Base-by-base conservation (phyloP, 139 green algal species). In the Chlamydomonas applanata region DNA sequence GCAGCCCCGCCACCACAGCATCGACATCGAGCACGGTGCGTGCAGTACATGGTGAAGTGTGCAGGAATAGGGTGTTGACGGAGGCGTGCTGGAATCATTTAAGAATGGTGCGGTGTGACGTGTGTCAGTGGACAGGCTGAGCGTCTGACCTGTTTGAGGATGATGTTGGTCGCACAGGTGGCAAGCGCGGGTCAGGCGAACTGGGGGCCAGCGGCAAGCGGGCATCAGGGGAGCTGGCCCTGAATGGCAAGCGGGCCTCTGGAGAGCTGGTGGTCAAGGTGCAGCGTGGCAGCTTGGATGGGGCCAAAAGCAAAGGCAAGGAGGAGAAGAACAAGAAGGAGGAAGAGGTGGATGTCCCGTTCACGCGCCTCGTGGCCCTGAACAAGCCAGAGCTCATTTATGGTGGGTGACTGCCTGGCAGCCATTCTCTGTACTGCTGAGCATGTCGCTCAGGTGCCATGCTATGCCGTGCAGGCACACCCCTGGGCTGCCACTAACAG, bases 301-400 rank as follows among this genome's bases (percentile, higher is more conserved):
- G 40, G 7, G 11, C 7, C 7, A 49, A 49, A 11, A 11, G 11
- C 40, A 49, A 65, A 52, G 24, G 27, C n/a, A 27, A 54, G 20
- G 14, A 66, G 59, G 11, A 30, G 9, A 69, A 13, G 20, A 32
- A 69, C 4, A 69, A 49, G 33, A 33, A 69, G 62, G 25, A 69
- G 62, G 22, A 49, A 13, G 17, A 49, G 17, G 25, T 69, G 62
- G 62, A 69, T 52, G 62, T 91, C 27, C 71, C 84, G 2, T 82
- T 90, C 63, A 49, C 62, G 4, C 82, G 89, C 4, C 49, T 93
- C 59, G 16, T 83, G 49, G 19, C 33, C 17, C 81, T 92, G 33
- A 94, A 93, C 71, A 56, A 49, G 45, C 81, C 83, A 16, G 88
- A 95, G 79, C 78, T 79, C 78, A 63, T 52, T 0, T 86, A 71